phyloP scores from a whole-genome alignment of 441 rosid genomes.

The Kokia cookei region DNA sequence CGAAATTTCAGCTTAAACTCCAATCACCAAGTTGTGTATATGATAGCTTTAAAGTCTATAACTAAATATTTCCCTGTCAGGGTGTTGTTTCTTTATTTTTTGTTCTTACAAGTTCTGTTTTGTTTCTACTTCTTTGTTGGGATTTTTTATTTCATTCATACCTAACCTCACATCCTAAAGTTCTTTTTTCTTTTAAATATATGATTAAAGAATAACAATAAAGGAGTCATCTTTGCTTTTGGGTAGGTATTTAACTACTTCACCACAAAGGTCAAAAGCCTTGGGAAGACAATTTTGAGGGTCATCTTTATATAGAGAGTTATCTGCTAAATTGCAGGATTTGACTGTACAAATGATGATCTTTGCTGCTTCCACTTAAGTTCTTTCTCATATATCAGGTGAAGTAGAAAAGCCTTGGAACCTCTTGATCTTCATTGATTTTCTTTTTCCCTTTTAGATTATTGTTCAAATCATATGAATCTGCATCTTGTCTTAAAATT shows the following conservation, averaged over 20 bases:
- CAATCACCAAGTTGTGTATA: no score
- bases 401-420: background rate
- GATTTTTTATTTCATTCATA: conserved; percentile 12
- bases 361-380: conserved; percentile 13
- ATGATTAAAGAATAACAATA: background rate
- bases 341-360: conserved; percentile 10
- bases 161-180: conserved; percentile 26
- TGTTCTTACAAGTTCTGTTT: conserved; percentile 1
- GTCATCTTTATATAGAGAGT: conserved; percentile 15
- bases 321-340: conserved; percentile 24
- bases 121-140: conserved; percentile 10
- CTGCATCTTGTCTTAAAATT: background rate
- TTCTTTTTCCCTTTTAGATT: background rate
- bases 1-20: no score
- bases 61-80: conserved; percentile 8
- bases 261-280: conserved; percentile 27
- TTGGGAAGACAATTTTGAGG: conserved; percentile 14
- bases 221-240: conserved; percentile 11
- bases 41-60: background rate
- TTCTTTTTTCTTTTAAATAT: background rate
- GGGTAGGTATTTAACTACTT: background rate
- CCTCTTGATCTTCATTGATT: background rate
- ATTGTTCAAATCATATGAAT: background rate
- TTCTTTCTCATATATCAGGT: conserved; percentile 24
- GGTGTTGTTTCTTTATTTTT: conserved; percentile 3